Base-by-base conservation (phyloP, 2,329 filamentous ascomycete species). In the Mycosphaerella arachidis region DNA sequence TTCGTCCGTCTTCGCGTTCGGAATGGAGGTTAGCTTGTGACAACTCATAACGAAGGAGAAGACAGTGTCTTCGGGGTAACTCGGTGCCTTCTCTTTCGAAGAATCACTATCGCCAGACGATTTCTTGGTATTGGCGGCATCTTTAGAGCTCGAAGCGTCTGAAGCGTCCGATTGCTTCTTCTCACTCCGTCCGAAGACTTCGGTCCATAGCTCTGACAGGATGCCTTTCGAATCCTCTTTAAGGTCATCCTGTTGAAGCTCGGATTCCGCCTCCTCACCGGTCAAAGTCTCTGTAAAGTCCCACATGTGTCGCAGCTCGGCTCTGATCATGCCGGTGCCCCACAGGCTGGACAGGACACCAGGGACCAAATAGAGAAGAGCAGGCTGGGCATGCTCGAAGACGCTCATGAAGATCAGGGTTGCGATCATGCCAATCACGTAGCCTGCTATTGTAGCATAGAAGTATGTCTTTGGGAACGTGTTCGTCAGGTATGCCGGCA, bases 281-380 rank as follows among this genome's bases (percentile, higher is more conserved):
- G 78, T 77, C 48, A 78, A 74, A 0, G 76, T 78, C 72, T 97
- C 93, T 0, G 86, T 92, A 71, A 92, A 97, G 2, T 79, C 79
- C 88, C 90, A 95, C 84, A 97, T 88, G 46, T 86, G 75, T 54
- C 78, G 79, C 1, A 93, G 64, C 70, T 97, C 92, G 1, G 91
- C 89, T 10, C 86, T 84, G 18, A 82, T 72, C 4, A 86, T 67
- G 0, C 88, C 93, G 1, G 89, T 94, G 3, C 86, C 74, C 88
- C 91, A 95, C 1, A 94, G 72, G 1, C 87, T 83, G 1, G 83
- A 80, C 5, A 97, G 77, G 0, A 97, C 91, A 0, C 90, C 88
- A 0, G 93, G 93, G 0, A 97, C 94, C 6, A 99, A 84, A 72
- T 97, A 97, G 13, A 99, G 78, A 33, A 99, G 81, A 7, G 94